A percentile compares a stretch with the other conserved stretches of the same genome.
These are phyloP conservation scores for Cyclotella kingstonii DNA, from an alignment of 108 stramenopile genomes.

Conservation along the genomic window DNA sequence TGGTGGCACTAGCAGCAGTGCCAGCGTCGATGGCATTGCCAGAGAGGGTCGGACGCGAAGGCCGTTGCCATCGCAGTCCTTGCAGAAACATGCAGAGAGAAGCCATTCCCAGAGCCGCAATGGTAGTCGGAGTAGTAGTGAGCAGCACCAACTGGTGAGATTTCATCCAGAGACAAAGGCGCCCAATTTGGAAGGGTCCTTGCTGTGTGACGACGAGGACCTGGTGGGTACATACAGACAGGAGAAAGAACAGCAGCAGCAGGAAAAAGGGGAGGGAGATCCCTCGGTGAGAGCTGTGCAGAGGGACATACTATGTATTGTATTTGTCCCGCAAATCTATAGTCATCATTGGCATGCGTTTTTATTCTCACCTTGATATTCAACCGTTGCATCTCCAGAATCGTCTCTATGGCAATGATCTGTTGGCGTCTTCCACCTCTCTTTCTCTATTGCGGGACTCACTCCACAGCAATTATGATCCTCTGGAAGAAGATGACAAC, in stretches of 20 bases:
- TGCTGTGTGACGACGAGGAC: background rate
- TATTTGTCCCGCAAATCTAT: background rate
- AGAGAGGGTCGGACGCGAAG: background rate
- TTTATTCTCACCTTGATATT: too few species aligned
- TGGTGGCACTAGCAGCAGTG: background rate
- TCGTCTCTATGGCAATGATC: background rate
- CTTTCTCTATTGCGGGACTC: background rate
- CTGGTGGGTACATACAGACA: background rate
- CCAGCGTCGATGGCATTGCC: background rate
- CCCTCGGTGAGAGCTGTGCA: background rate
- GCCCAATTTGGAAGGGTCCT: background rate
- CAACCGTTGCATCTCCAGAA: too few species aligned
- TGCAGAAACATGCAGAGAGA: too few species aligned
- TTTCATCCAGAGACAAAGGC: conserved; percentile 32
- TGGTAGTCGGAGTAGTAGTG: too few species aligned
- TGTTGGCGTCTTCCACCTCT: background rate
- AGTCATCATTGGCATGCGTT: too few species aligned
- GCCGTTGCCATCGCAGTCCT: too few species aligned
- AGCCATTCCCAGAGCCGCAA: too few species aligned
- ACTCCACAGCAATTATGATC: background rate
- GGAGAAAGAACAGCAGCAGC: background rate
- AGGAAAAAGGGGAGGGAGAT: background rate
- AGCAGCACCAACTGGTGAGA: conserved; percentile 1
- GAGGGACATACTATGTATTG: background rate
- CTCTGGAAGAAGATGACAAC: background rate